phyloP scores from a whole-genome alignment of 805 yeast species.

The Ogataea siamensis region DNA sequence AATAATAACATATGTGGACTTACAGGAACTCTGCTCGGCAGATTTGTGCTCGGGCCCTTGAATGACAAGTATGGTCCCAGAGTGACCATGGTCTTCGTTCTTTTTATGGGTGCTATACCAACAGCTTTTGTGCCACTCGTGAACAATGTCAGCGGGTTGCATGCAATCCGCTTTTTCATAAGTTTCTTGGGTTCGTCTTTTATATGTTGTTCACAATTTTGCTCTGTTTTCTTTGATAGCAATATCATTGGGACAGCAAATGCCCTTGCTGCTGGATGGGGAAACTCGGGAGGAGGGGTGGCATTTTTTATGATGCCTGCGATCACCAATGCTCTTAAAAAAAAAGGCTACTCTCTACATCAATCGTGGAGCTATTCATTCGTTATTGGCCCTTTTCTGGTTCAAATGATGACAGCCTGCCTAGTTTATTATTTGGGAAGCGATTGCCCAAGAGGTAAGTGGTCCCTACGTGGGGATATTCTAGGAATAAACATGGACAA shows the following conservation, averaged over 20 bases:
- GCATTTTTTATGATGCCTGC: constrained; percentile 36
- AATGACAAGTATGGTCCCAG: constrained; percentile 34
- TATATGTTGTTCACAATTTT: constrained; percentile 32
- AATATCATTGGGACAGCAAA: constrained; percentile 33
- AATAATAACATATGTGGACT: constrained; percentile 34
- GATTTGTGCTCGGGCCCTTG: constrained; percentile 30
- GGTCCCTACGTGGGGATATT: constrained; percentile 32
- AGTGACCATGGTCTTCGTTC: constrained; percentile 26
- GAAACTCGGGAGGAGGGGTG: constrained; percentile 36
- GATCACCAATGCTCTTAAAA: constrained; percentile 18
- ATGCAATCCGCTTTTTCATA: constrained; percentile 56
- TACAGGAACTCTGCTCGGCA: constrained; percentile 30
- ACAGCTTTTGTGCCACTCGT: constrained; percentile 32
- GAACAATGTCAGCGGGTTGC: constrained; percentile 45
- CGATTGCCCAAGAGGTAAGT: constrained; percentile 38
- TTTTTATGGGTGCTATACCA: constrained; percentile 30
- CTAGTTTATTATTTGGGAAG: constrained; percentile 28
- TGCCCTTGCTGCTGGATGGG: constrained; percentile 35
- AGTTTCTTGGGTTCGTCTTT: constrained; percentile 35
- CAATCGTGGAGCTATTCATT: constrained; percentile 31
- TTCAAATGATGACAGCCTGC: constrained; percentile 30
- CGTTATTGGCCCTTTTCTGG: constrained; percentile 33
- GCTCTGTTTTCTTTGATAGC: constrained; percentile 31
- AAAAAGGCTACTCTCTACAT: constrained; percentile 24
- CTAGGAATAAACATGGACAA: constrained; percentile 29